Conservation (phyloP, 75 land plant genomes). For the Picea glauca region DNA sequence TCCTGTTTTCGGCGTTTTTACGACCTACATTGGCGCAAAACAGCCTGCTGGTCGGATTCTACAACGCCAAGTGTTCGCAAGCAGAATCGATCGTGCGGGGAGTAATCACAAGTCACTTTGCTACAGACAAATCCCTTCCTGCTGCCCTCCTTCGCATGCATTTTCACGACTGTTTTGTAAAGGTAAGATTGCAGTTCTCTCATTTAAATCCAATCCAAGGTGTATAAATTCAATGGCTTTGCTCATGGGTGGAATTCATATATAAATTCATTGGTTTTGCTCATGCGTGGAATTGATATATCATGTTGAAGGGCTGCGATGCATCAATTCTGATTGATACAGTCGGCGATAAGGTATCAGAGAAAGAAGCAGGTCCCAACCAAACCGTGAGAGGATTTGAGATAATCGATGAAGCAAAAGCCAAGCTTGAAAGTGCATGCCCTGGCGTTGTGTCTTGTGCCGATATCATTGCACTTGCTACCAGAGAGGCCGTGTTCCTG, state of each 20-base stretch:
- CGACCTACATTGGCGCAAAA: too few species aligned
- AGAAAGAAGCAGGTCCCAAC: slow-evolving; percentile 21
- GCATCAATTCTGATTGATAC: slow-evolving; percentile 17
- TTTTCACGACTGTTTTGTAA: slow-evolving; percentile 44
- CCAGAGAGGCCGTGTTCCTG: slow-evolving; percentile 18
- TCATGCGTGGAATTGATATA: too few species aligned
- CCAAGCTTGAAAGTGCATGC: slow-evolving; percentile 15
- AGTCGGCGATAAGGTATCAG: not conserved
- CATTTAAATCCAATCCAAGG: too few species aligned
- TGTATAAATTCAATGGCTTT: too few species aligned
- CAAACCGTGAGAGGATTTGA: slow-evolving; percentile 16
- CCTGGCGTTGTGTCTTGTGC: slow-evolving; percentile 22
- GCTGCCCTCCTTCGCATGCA: slow-evolving; percentile 36
- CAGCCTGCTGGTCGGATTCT: slow-evolving; percentile 26
- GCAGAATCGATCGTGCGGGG: slow-evolving; percentile 19
- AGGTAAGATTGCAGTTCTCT: slow-evolving; percentile 10
- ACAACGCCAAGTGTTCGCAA: slow-evolving; percentile 20
- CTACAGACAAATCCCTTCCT: slow-evolving; percentile 20
- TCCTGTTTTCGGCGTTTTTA: too few species aligned
- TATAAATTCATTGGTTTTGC: too few species aligned
- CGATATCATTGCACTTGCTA: slow-evolving; percentile 20
- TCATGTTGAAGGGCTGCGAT: slow-evolving; percentile 16
- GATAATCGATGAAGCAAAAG: slow-evolving; percentile 17
- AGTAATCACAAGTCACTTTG: slow-evolving; percentile 10
- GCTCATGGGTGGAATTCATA: too few species aligned